Evolutionary conservation across 371 early-diverging fungal species (phyloP).

Genomic region (Apophysomyces trapeziformis): DNA sequence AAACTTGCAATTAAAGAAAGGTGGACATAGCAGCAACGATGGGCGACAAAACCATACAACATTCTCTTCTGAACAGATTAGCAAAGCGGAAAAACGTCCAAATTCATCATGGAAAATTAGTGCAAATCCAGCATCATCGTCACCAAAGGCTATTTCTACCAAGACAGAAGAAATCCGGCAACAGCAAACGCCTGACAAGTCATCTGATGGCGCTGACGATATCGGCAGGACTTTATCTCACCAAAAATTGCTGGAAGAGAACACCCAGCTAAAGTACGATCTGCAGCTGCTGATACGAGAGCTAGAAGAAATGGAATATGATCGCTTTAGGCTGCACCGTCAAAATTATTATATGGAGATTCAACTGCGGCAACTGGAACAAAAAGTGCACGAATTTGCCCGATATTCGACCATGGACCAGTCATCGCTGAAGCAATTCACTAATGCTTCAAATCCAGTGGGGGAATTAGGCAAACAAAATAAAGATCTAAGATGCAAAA

Average conservation of each 20-base stretch:
- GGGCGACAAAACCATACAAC: neutral
- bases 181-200: neutral
- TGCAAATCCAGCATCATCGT: neutral
- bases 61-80: neutral
- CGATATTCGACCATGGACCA: neutral
- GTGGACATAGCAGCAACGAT: neutral
- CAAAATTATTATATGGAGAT: neutral
- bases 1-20: neutral
- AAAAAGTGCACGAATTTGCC: neutral
- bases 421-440: neutral
- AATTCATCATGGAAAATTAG: neutral
- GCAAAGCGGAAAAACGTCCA: neutral
- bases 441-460: too few relatives aligned
- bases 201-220: neutral
- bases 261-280: neutral
- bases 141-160: neutral
- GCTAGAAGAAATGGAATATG: neutral
- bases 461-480: neutral
- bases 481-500: neutral
- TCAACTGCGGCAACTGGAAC: constrained; percentile 1
- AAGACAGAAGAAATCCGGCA: neutral
- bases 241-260: neutral
- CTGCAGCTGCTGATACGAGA: neutral
- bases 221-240: neutral
- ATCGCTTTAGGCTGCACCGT: neutral